Base-by-base conservation (phyloP, 192 early-diverging fungal genomes). In the Phycomyces blakesleeanus region DNA sequence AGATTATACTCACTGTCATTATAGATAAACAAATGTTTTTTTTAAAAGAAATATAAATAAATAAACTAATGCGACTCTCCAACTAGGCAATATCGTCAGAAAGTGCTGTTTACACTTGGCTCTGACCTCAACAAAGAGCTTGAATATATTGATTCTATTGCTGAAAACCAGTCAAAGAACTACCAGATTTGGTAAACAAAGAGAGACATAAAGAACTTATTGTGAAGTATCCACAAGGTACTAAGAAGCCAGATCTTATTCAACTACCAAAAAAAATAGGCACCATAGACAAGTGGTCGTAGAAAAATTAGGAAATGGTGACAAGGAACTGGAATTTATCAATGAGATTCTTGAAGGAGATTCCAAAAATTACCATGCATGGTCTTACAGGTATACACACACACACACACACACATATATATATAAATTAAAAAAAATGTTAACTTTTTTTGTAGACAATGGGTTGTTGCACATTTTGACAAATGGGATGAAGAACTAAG, bases 331-430 rank as follows among this genome's bases (percentile, higher is more conserved):
- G 27, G 67, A 71, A 10, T 95, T 93, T 55, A 79, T 96, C 42
- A 82, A 86, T 37, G 34, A 57, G 1, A 73, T 90, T 18, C 70
- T 99, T 24, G 83, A 79, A 24, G 75, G 80, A 8, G 98, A 98
- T 51, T 83, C 92, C 20, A 99, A 99, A 73, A 99, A 99, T 75
- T 99, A 98, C 71, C 98, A 99, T 75, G 93, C 91, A 0, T 99
- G 98, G 98, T 84, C 88, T 1, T 98, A 99, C 71, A 85, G 89
- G 81, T 85, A 61, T 7, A 59, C 37, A 39, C 27, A 37, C 5
- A 29, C 16, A 34, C 3, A 15, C 2, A 59, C 14, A 26, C 25
- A 21, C 5, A 34, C 20, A 24, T 21, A 7, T 49, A 20, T 41
- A 22, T 44, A 20, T 25, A 5, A 14, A 10, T 60, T n/a, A 12